These are phyloP conservation scores for Aureoboletus auriporus DNA, from an alignment of 768 basidiomycete genomes.

Conservation along the genomic window DNA sequence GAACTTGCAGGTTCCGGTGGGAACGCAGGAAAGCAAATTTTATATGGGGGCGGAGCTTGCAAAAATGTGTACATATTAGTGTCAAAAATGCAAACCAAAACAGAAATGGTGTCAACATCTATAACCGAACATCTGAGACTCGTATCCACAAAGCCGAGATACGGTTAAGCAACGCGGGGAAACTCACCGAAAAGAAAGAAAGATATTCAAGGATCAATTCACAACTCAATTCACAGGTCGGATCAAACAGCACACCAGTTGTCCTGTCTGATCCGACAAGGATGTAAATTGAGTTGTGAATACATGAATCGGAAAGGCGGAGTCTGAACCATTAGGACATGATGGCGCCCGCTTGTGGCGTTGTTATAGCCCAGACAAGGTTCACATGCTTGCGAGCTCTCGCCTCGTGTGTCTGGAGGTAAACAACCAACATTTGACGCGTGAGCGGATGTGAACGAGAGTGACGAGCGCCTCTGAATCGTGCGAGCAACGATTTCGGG, in stretches of 20 bases:
- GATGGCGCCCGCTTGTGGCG: neutral
- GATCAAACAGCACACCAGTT: neutral
- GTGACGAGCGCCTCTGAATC: neutral
- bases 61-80: slow-evolving; percentile 19
- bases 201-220: neutral
- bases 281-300: too few relatives aligned
- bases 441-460: neutral
- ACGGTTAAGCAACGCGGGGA: neutral
- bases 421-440: too few relatives aligned
- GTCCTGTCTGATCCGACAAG: too few relatives aligned
- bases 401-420: too few relatives aligned
- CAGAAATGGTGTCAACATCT: too few relatives aligned
- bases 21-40: slow-evolving; percentile 14
- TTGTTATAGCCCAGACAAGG: neutral
- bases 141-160: neutral
- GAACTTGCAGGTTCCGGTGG: neutral
- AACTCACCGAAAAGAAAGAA: slow-evolving; percentile 10
- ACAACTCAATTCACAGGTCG: slow-evolving; percentile 2
- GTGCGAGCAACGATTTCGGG: neutral
- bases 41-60: slow-evolving; percentile 22
- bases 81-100: slow-evolving; percentile 1
- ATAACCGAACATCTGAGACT: neutral
- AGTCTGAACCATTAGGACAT: slow-evolving; percentile 6
- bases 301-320: slow-evolving; percentile 4
- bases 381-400: neutral